phyloP scores from a whole-genome alignment of 805 yeast genomes.

The Zygotorulaspora danielsina region DNA sequence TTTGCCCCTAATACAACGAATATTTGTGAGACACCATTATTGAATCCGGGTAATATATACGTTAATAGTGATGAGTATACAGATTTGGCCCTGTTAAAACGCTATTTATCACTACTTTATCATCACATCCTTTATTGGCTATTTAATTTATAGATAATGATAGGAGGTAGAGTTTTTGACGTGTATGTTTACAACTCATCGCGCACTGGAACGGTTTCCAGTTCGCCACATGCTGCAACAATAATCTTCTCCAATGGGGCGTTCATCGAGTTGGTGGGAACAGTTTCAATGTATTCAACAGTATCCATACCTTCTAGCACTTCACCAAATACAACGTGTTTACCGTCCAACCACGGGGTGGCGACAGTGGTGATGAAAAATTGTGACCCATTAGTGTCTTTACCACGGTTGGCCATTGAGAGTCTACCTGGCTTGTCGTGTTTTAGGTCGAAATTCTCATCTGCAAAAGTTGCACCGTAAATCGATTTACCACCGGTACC shows the following conservation, averaged over 20 bases:
- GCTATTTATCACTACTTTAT: background rate
- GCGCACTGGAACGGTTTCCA: constrained; percentile 34
- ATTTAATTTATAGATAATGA: background rate
- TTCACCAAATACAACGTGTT: constrained; percentile 95
- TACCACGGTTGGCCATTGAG: constrained; percentile 80
- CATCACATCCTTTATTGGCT: background rate
- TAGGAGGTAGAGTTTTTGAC: background rate
- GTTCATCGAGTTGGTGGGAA: constrained; percentile 67
- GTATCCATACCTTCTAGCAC: constrained; percentile 85
- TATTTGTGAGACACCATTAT: background rate
- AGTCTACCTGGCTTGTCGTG: constrained; percentile 66
- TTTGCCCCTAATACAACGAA: constrained; percentile 3
- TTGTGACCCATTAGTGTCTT: constrained; percentile 85
- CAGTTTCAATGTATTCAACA: constrained; percentile 66
- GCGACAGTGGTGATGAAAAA: constrained; percentile 83
- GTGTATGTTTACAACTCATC: constrained; percentile 10
- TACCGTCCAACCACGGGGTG: constrained; percentile 89
- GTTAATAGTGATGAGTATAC: constrained; percentile 7
- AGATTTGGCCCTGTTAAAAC: background rate
- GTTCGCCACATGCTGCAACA: constrained; percentile 69
- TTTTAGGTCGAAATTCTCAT: constrained; percentile 63
- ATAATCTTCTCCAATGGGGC: constrained; percentile 62
- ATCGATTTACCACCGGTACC: constrained; percentile 76
- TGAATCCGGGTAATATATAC: constrained; percentile 7
- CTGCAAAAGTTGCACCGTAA: constrained; percentile 62